Base-by-base conservation (phyloP, 805 yeast genomes). In the Metschnikowia cubensis region DNA sequence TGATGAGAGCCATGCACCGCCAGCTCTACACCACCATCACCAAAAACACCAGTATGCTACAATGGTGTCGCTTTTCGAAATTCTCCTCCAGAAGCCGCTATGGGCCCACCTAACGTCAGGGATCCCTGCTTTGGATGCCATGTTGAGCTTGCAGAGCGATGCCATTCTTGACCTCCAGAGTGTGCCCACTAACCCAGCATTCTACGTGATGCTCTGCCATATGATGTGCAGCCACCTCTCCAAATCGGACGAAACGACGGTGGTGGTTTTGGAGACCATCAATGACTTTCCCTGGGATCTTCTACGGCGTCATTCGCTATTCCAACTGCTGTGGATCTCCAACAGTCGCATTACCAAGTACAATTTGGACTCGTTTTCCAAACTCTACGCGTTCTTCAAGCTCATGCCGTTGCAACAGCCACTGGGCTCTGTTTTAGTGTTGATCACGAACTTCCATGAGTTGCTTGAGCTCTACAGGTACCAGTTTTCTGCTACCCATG, bases 161-260 rank as follows among this genome's bases (percentile, higher is more conserved):
- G 68, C 70, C 10, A 54, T 73, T 6, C 63, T 65, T 45, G 76
- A 72, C 50, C 56, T 71, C 51, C 76, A 71, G 54, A 51, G 68
- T 2, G 68, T 69, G n/a, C 74, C 77, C 3, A 62, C 64, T 3
- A 59, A 64, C 51, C 40, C 48, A 13, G 65, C 60, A 0, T 45
- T 59, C 37, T 58, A 57, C 42, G 52, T 59, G 4, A 52, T 68
- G 22, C 47, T 62, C 11, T 54, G 58, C 18, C 57, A 62, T n/a
- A 41, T 69, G 10, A 56, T 70, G 6, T 56, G 59, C 8, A 61
- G 68, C 11, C 75, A 72, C 50, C 58, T 72, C 22, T 36, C 38
- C 7, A 47, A 59, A 7, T 39, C 53, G 2, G 37, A 14, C 2
- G 43, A 50, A 15, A 51, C 55, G 17, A 31, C 38, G n/a, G 69